phyloP scores from a whole-genome alignment of 805 yeast genomes.

The Candida maltosa region DNA sequence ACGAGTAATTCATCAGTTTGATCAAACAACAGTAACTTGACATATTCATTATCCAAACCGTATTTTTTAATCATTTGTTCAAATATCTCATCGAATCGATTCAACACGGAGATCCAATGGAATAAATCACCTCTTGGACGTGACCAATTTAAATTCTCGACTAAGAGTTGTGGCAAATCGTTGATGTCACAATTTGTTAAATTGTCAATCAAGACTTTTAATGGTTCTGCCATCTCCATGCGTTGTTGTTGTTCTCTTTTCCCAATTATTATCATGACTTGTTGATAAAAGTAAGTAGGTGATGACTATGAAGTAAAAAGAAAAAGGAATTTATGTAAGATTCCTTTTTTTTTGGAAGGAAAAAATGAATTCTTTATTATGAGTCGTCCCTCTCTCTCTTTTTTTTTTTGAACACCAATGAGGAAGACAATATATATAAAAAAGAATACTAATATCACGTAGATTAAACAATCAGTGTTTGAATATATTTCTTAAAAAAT shows the following conservation, averaged over 20 bases:
- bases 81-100: slow-evolving; percentile 68
- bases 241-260: slow-evolving; percentile 25
- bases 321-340: no score
- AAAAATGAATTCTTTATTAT: no score
- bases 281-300: no score
- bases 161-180: slow-evolving; percentile 40
- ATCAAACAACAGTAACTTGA: slow-evolving; percentile 45
- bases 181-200: slow-evolving; percentile 33
- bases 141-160: slow-evolving; percentile 47
- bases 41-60: slow-evolving; percentile 42
- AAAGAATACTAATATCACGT: no score
- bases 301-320: no score
- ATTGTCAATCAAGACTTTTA: slow-evolving; percentile 30
- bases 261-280: slow-evolving; percentile 37
- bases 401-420: no score
- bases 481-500: no score
- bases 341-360: no score
- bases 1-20: slow-evolving; percentile 45
- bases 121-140: slow-evolving; percentile 66
- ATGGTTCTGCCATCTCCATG: slow-evolving; percentile 26
- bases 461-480: no score
- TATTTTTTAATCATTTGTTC: slow-evolving; percentile 54
- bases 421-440: no score
- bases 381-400: no score
- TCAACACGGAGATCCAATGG: slow-evolving; percentile 75